Evolutionary conservation across 192 early-diverging fungal genomes (phyloP).

Genomic region (Coemansia sp.): DNA sequence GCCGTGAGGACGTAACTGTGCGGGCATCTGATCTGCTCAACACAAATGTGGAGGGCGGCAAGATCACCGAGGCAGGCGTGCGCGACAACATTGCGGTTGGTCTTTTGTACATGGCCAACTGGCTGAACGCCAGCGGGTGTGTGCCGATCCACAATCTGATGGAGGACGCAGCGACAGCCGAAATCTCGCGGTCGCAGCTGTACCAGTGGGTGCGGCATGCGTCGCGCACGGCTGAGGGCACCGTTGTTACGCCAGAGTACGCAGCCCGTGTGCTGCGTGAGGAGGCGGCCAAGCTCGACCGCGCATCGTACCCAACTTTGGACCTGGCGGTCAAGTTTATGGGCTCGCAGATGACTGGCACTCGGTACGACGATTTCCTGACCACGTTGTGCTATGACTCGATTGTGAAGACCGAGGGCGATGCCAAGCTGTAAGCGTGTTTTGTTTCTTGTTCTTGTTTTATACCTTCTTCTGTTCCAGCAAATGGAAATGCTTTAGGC

Average conservation of each 20-base stretch:
- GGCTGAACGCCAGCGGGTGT: conserved; percentile 92
- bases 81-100: conserved; percentile 91
- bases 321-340: conserved; percentile 63
- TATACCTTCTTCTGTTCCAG: neutral
- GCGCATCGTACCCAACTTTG: conserved; percentile 47
- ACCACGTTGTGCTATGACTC: conserved; percentile 91
- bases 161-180: conserved; percentile 98
- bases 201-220: conserved; percentile 96
- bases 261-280: conserved; percentile 81
- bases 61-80: conserved; percentile 88
- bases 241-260: conserved; percentile 75
- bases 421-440: conserved; percentile 34
- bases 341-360: conserved; percentile 76
- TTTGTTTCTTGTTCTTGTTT: conserved; percentile 1
- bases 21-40: conserved; percentile 80
- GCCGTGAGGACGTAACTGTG: conserved; percentile 88
- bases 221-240: conserved; percentile 78
- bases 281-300: conserved; percentile 75
- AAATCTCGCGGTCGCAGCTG: conserved; percentile 95
- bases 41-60: conserved; percentile 66
- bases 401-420: conserved; percentile 59
- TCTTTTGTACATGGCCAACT: conserved; percentile 92
- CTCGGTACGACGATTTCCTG: conserved; percentile 88
- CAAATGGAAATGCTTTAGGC: no score
- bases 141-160: conserved; percentile 98